These are phyloP conservation scores for Candida rishiriensis DNA, from an alignment of 805 yeast species.

Conservation along the genomic window DNA sequence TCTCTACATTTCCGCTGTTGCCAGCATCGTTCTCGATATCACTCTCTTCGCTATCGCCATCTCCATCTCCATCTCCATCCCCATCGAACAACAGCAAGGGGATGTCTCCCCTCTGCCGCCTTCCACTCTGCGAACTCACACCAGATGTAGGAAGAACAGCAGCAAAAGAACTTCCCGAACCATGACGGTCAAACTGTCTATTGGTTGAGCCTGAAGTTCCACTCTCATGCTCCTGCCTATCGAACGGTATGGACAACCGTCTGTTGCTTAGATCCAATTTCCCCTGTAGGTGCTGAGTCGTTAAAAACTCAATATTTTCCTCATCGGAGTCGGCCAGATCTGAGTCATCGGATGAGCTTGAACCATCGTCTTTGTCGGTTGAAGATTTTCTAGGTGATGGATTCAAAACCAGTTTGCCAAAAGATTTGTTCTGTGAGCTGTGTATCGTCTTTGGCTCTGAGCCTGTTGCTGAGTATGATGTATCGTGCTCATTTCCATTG, in stretches of 20 bases:
- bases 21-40: background rate
- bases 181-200: too few relatives aligned
- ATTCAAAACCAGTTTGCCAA: constrained; percentile 5
- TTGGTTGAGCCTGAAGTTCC: background rate
- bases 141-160: background rate
- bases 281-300: constrained; percentile 21
- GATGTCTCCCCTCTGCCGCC: constrained; percentile 2
- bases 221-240: constrained; percentile 3
- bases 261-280: constrained; percentile 9
- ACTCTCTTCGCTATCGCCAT: constrained; percentile 1
- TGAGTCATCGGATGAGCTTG: constrained; percentile 18
- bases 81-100: constrained; percentile 15
- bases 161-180: too few relatives aligned
- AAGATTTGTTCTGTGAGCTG: background rate
- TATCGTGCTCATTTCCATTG: constrained; percentile 1
- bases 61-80: constrained; percentile 10
- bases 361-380: constrained; percentile 4
- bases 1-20: too few relatives aligned
- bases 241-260: constrained; percentile 6
- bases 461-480: too few relatives aligned
- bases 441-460: constrained; percentile 1
- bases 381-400: constrained; percentile 5
- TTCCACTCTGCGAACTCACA: background rate
- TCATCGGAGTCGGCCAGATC: constrained; percentile 29
- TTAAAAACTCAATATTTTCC: constrained; percentile 28